A percentile compares a stretch with the other conserved stretches of the same genome.
phyloP scores from a whole-genome alignment of 495 filamentous ascomycete genomes.

The Hypoxylon rickii region DNA sequence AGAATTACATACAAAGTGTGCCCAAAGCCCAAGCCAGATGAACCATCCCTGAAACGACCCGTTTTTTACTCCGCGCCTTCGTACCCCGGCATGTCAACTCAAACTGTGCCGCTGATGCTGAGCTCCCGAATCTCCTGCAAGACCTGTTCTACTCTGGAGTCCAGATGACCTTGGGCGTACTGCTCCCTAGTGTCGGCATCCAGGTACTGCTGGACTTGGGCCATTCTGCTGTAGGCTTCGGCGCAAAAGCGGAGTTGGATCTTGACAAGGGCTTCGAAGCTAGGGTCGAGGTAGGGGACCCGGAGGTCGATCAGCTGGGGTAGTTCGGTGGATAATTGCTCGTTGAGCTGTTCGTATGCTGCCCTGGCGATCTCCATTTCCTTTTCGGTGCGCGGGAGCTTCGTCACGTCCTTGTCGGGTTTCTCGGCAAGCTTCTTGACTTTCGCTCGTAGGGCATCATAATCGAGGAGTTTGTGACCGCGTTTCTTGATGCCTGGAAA shows the following conservation, averaged over 20 bases:
- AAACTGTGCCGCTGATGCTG: slow-evolving; percentile 77
- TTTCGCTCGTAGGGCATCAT: slow-evolving; percentile 91
- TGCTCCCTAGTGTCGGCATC: slow-evolving; percentile 96
- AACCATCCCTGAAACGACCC: slow-evolving; percentile 11
- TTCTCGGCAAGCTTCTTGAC: slow-evolving; percentile 97
- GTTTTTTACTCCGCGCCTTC: slow-evolving; percentile 20
- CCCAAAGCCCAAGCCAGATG: slow-evolving; percentile 14
- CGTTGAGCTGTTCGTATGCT: slow-evolving; percentile 94
- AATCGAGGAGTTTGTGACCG: slow-evolving; percentile 96
- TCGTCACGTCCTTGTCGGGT: slow-evolving; percentile 95
- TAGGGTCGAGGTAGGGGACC: slow-evolving; percentile 94
- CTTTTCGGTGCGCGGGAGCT: slow-evolving; percentile 91
- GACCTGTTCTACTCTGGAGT: slow-evolving; percentile 92
- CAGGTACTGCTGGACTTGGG: slow-evolving; percentile 97
- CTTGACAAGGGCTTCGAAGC: slow-evolving; percentile 96
- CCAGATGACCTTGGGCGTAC: slow-evolving; percentile 91
- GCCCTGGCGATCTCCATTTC: slow-evolving; percentile 91
- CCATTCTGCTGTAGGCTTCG: slow-evolving; percentile 95
- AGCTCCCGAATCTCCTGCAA: slow-evolving; percentile 95
- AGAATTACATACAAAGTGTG: slow-evolving; percentile 17
- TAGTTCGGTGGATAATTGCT: slow-evolving; percentile 88
- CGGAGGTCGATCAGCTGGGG: slow-evolving; percentile 98
- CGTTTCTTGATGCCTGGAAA: slow-evolving; percentile 88
- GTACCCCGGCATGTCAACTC: slow-evolving; percentile 9
- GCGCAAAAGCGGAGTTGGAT: slow-evolving; percentile 98